Evolutionary conservation across 768 basidiomycete species (phyloP), one percentile per base, ranked within the genome.

Genomic region (Tulasnella sp.): DNA sequence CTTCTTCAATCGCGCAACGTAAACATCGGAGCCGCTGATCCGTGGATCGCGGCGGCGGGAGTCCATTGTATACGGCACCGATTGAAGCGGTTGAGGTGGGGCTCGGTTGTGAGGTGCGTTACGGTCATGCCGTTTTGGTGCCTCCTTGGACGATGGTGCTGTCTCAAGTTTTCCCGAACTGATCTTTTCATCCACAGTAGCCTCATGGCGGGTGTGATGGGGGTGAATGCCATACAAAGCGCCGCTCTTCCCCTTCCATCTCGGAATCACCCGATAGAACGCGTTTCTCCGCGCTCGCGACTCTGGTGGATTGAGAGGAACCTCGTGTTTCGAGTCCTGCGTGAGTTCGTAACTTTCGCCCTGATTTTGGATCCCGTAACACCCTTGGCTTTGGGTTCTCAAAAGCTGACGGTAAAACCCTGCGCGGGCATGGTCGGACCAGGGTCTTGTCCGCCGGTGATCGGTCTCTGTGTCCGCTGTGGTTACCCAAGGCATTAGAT

Each of bases 21-120:
- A 81, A 30, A 81, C 66, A 65, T 81, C 80, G 30, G 78, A 76
- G 1, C 80, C 80, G 51, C 77, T 78, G 45, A 77, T 71, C 54
- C 70, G 72, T 3, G 75, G 64, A 60, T 74, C 73, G 10, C 75
- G 69, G 42, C 74, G 67, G 8, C 75, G 70, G 21, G 68, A 67
- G 55, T 69, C 67, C 32, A 56, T 17, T 1, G 8, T 24, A 17
- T 21, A 11, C 5, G 51, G 56, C 15, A 23, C 2, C n/a, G 8
- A 8, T 19, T 21, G 26, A 21, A 1, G 7, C 52, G 51, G 24
- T 26, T 9, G 51, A 8, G 47, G 47, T 53, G 15, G n/a, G 17
- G 56, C 19, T 11, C 13, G 13, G 23, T 50, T 11, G 11, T 50
- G 10, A 50, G 15, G 17, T 10, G 13, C 11, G 24, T 11, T 10